Conservation (phyloP, 169 alveolate genomes). For the Plasmodium fragile region DNA sequence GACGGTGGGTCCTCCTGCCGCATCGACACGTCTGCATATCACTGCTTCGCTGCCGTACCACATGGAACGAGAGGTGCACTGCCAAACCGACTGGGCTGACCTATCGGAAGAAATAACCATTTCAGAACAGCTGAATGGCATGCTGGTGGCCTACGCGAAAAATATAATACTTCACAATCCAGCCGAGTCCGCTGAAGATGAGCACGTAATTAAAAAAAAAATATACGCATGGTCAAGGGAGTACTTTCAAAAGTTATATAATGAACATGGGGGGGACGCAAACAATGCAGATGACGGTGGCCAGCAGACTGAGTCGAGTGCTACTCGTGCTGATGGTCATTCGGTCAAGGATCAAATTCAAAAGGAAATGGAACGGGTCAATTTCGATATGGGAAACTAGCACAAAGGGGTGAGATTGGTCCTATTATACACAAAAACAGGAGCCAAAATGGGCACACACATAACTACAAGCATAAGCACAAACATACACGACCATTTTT, state of each 20-base stretch:
- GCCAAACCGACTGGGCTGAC: conserved; percentile 48
- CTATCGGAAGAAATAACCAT: conserved; percentile 44
- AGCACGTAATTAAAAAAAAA: conserved; percentile 16
- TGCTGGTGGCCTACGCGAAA: conserved; percentile 56
- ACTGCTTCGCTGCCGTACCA: background rate
- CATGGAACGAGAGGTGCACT: conserved; percentile 59
- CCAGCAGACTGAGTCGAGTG: background rate
- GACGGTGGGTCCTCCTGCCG: background rate
- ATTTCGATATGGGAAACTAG: conserved; percentile 22
- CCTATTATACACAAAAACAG: background rate
- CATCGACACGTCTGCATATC: background rate
- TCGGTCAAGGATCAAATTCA: conserved; percentile 43
- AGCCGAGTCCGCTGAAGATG: background rate
- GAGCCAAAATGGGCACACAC: background rate
- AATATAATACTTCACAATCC: conserved; percentile 47
- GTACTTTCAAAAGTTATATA: conserved; percentile 55
- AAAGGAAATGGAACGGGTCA: conserved; percentile 65
- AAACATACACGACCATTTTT: background rate
- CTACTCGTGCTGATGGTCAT: background rate
- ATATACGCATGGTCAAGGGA: conserved; percentile 68
- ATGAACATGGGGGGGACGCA: conserved; percentile 18
- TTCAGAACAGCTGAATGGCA: conserved; percentile 42
- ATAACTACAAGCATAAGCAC: background rate
- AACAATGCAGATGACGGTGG: background rate
- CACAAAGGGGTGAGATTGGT: background rate